Conservation (phyloP, 495 filamentous ascomycete species). For the Penicillium cosmopolitanum region DNA sequence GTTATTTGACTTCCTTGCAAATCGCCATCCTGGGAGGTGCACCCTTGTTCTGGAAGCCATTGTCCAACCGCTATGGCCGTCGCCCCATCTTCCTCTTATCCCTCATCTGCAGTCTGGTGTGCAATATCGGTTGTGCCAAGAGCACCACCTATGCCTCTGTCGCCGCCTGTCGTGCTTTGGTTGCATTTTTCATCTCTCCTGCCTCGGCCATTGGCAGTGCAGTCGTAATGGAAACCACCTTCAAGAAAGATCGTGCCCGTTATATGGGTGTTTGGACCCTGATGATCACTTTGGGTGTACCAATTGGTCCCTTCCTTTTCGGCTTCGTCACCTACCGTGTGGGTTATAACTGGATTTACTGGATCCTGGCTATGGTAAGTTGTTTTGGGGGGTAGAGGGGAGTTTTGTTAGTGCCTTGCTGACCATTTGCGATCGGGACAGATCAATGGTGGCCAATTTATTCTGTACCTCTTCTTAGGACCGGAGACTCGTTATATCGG, state of each 20-base stretch:
- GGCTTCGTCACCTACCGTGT: constrained; percentile 49
- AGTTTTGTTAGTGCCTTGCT: constrained; percentile 8
- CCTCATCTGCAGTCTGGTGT: constrained; percentile 44
- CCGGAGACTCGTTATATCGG: constrained; percentile 58
- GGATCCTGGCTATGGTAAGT: constrained; percentile 48
- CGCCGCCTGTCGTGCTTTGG: constrained; percentile 50
- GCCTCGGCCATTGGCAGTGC: constrained; percentile 57
- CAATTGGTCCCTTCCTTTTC: constrained; percentile 49
- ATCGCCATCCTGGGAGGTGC: constrained; percentile 53
- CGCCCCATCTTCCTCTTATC: constrained; percentile 57
- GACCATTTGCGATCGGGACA: constrained; percentile 23
- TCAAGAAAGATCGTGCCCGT: constrained; percentile 49
- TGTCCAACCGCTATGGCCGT: constrained; percentile 61
- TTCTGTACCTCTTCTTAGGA: constrained; percentile 58
- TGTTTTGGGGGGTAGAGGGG: background rate
- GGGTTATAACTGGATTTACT: constrained; percentile 50
- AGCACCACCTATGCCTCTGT: constrained; percentile 44
- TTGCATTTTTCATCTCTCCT: constrained; percentile 57
- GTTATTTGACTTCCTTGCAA: constrained; percentile 55
- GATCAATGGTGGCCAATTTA: constrained; percentile 57
- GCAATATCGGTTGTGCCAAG: constrained; percentile 51
- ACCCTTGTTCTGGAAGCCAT: constrained; percentile 57
- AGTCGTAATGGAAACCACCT: constrained; percentile 55
- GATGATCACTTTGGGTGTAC: constrained; percentile 54
- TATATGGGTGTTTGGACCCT: constrained; percentile 61